Evolutionary conservation across 495 filamentous ascomycete species (phyloP).

Genomic region (Aspergillus indologenus): DNA sequence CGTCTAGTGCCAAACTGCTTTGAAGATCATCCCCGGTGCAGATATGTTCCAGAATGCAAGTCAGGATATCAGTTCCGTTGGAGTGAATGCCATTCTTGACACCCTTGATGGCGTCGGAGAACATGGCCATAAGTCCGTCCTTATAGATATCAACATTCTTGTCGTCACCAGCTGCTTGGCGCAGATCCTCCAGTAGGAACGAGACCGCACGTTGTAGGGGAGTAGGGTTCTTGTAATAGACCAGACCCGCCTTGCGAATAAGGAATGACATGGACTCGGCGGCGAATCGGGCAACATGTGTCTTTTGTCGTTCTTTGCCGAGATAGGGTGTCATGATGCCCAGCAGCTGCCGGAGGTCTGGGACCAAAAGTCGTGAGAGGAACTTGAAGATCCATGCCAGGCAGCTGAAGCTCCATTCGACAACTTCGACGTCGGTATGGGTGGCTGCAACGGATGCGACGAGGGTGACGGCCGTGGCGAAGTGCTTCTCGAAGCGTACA

Average conservation of each 20-base stretch:
- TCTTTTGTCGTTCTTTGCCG: slow-evolving; percentile 75
- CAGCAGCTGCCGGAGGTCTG: slow-evolving; percentile 80
- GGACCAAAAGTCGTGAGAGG: slow-evolving; percentile 77
- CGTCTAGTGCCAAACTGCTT: slow-evolving; percentile 50
- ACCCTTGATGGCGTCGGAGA: slow-evolving; percentile 83
- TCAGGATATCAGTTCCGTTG: slow-evolving; percentile 66
- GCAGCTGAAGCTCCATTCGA: slow-evolving; percentile 95
- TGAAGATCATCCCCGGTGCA: slow-evolving; percentile 49
- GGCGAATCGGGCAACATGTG: slow-evolving; percentile 83
- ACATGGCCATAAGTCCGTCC: slow-evolving; percentile 85
- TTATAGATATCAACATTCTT: slow-evolving; percentile 58
- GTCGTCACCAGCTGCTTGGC: slow-evolving; percentile 47
- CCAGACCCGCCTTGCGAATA: slow-evolving; percentile 77
- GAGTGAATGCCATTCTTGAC: slow-evolving; percentile 78
- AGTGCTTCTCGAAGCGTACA: slow-evolving; percentile 82
- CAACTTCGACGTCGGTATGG: slow-evolving; percentile 67
- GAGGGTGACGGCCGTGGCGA: slow-evolving; percentile 64
- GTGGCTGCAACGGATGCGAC: slow-evolving; percentile 63
- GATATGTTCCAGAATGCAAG: slow-evolving; percentile 53
- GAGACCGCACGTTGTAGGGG: slow-evolving; percentile 66
- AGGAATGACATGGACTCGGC: slow-evolving; percentile 95
- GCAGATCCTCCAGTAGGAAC: slow-evolving; percentile 66
- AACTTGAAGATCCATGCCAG: slow-evolving; percentile 97
- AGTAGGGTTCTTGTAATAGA: slow-evolving; percentile 63
- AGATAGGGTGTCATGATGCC: slow-evolving; percentile 81